phyloP scores from a whole-genome alignment of 176 grass and related monocot species.

The Oryza brachyantha region DNA sequence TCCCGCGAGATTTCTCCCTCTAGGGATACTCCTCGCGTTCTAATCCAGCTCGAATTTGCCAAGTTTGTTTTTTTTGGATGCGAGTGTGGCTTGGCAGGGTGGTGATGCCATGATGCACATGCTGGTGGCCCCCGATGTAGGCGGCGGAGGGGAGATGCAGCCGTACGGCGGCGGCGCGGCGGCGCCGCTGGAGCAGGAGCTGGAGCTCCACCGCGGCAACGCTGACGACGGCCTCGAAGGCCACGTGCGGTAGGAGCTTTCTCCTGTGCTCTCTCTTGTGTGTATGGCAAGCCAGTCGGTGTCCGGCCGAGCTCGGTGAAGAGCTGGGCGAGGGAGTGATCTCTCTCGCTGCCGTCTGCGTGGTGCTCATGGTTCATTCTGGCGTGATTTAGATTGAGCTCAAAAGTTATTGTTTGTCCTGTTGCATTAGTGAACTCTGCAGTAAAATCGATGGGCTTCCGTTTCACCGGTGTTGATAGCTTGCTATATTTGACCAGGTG shows the following conservation, averaged over 20 bases:
- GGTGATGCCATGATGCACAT: slow-evolving; percentile 67
- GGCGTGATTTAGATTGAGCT: slow-evolving; percentile 15
- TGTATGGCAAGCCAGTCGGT: too few species aligned
- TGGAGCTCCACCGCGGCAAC: slow-evolving; percentile 44
- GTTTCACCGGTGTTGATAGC: slow-evolving; percentile 15
- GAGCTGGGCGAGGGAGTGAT: not conserved
- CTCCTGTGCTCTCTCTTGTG: not conserved
- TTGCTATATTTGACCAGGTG: slow-evolving; percentile 55
- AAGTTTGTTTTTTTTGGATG: slow-evolving; percentile 19
- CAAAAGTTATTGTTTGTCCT: slow-evolving; percentile 9
- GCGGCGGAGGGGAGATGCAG: slow-evolving; percentile 42
- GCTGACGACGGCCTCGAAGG: slow-evolving; percentile 45
- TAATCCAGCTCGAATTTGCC: not conserved
- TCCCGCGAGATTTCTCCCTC: slow-evolving; percentile 20
- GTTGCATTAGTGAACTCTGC: not conserved
- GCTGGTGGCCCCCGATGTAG: slow-evolving; percentile 45
- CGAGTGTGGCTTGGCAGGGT: slow-evolving; percentile 31
- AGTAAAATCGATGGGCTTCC: not conserved
- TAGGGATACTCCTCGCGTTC: not conserved
- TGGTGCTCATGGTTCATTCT: not conserved
- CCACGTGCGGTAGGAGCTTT: slow-evolving; percentile 47
- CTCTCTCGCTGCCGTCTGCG: not conserved
- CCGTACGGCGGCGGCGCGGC: not conserved
- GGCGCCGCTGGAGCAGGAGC: slow-evolving; percentile 37
- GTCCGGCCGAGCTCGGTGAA: not conserved